Evolutionary conservation across 169 alveolate species (phyloP), one percentile per base, ranked within the genome.

Genomic region (Cryptosporidium sp.): DNA sequence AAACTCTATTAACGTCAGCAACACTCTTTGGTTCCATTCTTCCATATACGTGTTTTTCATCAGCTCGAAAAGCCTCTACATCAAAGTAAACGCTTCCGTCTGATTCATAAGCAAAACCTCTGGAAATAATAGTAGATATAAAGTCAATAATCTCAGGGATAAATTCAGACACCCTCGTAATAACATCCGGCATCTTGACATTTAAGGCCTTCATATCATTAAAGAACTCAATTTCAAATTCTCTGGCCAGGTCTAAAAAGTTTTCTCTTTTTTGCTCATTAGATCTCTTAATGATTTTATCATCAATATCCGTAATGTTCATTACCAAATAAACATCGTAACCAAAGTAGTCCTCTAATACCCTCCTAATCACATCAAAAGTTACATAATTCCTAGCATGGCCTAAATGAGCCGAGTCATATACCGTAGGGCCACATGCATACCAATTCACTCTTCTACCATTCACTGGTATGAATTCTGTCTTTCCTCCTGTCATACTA

Each of bases 281-380:
- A 37, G 98, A 94, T 70, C 94, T 92, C 52, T 93, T 93, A 59
- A 98, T 98, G 86, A 98, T 98, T 93, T 98, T 98, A 93, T 98
- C 99, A 85, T 98, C 99, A 50, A 98, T 97, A 91, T 98, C 99
- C 1, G 99, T 98, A 70, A 98, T 98, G 92, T 98, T 98, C 99
- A 97, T 97, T 84, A 97, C 97, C 92, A 97, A 91, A 91, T 92
- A 85, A 8, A 98, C 98, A 86, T 98, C 98, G 91, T 98, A 98
- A 71, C 97, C 97, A 87, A 98, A 97, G 92, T 97, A 98, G 84
- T 97, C 97, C 55, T 94, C 93, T 94, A 98, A 70, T 6, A 98
- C 95, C 86, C 99, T 96, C 85, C 99, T 94, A 33, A 98, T 95
- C 41, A 97, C 96, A 93, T 98, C 99, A 75, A 97, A 97, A 52